A percentile compares a stretch with the other conserved stretches of the same genome.
These are phyloP conservation scores for Lecanosticta acicola DNA, from an alignment of 2,329 filamentous ascomycete genomes.

Conservation along the genomic window DNA sequence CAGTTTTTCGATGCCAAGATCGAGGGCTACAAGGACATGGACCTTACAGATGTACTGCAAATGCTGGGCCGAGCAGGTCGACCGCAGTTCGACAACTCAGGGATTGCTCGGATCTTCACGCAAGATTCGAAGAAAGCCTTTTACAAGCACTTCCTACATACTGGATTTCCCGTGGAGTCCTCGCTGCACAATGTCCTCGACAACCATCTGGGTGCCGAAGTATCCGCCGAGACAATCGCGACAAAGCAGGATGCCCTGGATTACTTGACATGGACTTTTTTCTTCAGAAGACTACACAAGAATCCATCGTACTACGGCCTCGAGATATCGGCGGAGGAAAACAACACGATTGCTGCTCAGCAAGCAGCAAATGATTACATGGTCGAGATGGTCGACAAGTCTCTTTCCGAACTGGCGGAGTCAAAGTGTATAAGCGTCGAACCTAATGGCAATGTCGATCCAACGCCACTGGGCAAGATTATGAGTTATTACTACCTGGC, in stretches of 20 bases:
- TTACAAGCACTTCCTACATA: constrained; percentile 98
- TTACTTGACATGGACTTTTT: constrained; percentile 98
- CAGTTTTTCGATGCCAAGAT: constrained; percentile 98
- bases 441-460: constrained; percentile 80
- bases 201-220: constrained; percentile 92
- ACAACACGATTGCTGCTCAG: constrained; percentile 81
- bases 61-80: constrained; percentile 95
- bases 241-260: constrained; percentile 97
- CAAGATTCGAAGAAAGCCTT: constrained; percentile 98
- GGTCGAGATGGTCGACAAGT: constrained; percentile 84
- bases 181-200: constrained; percentile 93
- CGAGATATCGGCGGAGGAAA: constrained; percentile 85
- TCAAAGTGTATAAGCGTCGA: constrained; percentile 80
- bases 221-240: constrained; percentile 84
- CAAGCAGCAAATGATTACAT: constrained; percentile 89
- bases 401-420: constrained; percentile 71
- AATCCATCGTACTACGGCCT: constrained; percentile 98
- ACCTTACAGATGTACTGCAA: constrained; percentile 92
- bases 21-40: constrained; percentile 98
- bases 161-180: constrained; percentile 94
- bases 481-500: constrained; percentile 99
- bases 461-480: constrained; percentile 90
- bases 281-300: constrained; percentile 94
- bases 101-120: constrained; percentile 94
- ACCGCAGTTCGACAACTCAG: constrained; percentile 92